phyloP scores from a whole-genome alignment of 371 early-diverging fungal genomes.

The Saksenaea vasiformis region DNA sequence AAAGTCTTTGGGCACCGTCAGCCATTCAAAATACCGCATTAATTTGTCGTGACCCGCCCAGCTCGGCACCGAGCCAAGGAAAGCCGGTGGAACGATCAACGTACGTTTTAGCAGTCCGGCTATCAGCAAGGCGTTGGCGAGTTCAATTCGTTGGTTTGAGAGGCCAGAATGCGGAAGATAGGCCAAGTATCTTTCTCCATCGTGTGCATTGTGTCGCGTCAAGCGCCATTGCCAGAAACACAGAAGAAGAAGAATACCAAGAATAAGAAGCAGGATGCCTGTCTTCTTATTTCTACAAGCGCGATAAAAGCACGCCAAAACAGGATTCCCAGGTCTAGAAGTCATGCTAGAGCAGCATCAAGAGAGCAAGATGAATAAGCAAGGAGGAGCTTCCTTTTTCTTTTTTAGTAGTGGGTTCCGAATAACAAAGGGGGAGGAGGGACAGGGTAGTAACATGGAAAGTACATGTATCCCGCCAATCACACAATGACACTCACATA shows the following conservation, averaged over 20 bases:
- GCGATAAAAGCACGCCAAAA: neutral
- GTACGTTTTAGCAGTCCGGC: slow-evolving; percentile 58
- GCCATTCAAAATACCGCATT: slow-evolving; percentile 25
- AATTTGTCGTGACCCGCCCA: slow-evolving; percentile 34
- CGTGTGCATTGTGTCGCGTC: neutral
- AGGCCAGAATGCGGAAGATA: slow-evolving; percentile 62
- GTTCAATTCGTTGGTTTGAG: slow-evolving; percentile 60
- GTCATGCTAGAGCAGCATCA: neutral
- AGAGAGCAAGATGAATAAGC: neutral
- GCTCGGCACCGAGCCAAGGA: slow-evolving; percentile 41
- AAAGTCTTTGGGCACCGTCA: slow-evolving; percentile 35
- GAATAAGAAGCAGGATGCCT: neutral
- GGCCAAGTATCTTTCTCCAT: slow-evolving; percentile 36
- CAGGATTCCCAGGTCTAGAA: neutral
- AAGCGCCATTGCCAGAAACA: neutral
- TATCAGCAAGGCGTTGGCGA: slow-evolving; percentile 57
- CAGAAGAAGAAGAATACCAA: neutral
- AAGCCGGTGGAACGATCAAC: slow-evolving; percentile 57
- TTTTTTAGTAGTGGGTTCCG: too few relatives aligned
- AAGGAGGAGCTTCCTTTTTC: neutral
- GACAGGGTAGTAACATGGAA: too few relatives aligned
- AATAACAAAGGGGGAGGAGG: too few relatives aligned
- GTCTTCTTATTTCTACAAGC: neutral
- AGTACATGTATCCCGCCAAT: too few relatives aligned
- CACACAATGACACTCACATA: too few relatives aligned